A percentile compares a stretch with the other conserved stretches of the same genome.
Conservation (phyloP, 1,284 basidiomycete species). For the Trametes versicolor region DNA sequence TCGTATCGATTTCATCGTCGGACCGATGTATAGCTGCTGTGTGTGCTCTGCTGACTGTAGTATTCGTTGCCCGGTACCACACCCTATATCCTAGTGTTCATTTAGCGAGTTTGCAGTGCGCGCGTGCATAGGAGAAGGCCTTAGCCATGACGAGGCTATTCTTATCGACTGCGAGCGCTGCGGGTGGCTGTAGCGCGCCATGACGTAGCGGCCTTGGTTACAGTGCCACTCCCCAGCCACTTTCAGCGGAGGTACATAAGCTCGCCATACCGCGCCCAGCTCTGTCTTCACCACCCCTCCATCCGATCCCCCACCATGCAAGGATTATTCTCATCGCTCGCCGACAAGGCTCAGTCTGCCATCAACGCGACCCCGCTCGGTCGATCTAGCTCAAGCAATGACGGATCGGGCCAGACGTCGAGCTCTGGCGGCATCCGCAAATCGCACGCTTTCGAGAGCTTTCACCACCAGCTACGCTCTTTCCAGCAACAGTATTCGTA, state of each 20-base stretch:
- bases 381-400: constrained; percentile 47
- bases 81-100: constrained; percentile 33
- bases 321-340: constrained; percentile 68
- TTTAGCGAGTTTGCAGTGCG: background rate
- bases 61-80: constrained; percentile 34
- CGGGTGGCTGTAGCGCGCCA: constrained; percentile 25
- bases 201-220: constrained; percentile 33
- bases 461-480: constrained; percentile 76
- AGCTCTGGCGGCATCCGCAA: constrained; percentile 42
- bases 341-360: constrained; percentile 78
- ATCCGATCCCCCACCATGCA: constrained; percentile 55
- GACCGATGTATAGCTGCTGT: constrained; percentile 30
- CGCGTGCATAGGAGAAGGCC: background rate
- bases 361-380: constrained; percentile 66
- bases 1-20: constrained; percentile 14
- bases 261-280: constrained; percentile 19
- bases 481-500: constrained; percentile 81
- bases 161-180: constrained; percentile 7
- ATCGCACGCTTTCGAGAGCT: constrained; percentile 60
- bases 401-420: constrained; percentile 27
- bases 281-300: constrained; percentile 20
- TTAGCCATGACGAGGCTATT: background rate
- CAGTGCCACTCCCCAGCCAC: constrained; percentile 30
- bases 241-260: constrained; percentile 24
- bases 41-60: constrained; percentile 35